A percentile compares a stretch with the other conserved stretches of the same genome.
phyloP scores from a whole-genome alignment of 257 asterid species.

The Solanum bulbocastanum region DNA sequence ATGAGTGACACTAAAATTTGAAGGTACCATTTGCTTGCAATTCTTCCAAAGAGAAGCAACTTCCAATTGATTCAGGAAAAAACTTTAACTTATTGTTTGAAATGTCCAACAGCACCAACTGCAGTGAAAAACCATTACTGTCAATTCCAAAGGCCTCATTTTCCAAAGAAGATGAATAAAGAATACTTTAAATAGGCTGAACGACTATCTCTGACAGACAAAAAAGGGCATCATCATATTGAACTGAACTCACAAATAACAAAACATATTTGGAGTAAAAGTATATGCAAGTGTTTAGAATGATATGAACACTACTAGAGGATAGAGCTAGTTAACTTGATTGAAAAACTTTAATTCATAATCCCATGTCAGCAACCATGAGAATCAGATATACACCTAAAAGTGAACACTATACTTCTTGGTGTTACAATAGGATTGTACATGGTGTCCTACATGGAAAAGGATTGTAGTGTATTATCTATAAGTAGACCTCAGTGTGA shows the following conservation, averaged over 20 bases:
- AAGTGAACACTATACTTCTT: background rate
- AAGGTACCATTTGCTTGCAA: conserved; percentile 88
- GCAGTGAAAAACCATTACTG: conserved; percentile 20
- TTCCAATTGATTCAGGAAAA: conserved; percentile 93
- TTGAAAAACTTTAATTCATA: background rate
- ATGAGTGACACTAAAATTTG: conserved; percentile 3
- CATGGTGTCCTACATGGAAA: background rate
- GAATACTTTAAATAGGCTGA: background rate
- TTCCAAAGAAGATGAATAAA: background rate
- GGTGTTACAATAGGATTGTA: background rate
- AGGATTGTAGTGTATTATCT: background rate
- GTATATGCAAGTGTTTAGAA: background rate
- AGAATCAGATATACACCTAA: background rate
- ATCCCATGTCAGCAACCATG: background rate
- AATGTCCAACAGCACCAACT: conserved; percentile 81
- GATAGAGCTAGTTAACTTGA: background rate
- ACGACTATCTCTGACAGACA: background rate
- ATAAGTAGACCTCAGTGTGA: background rate
- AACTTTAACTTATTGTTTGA: conserved; percentile 70
- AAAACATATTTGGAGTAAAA: background rate
- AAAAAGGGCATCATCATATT: background rate
- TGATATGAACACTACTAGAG: background rate
- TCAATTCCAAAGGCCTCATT: background rate
- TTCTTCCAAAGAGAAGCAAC: conserved; percentile 93
- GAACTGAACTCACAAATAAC: background rate